Percentiles rank a stretch among this genome's conserved stretches.
phyloP scores from a whole-genome alignment of 2,329 filamentous ascomycete genomes.

The Endothia cerciana region DNA sequence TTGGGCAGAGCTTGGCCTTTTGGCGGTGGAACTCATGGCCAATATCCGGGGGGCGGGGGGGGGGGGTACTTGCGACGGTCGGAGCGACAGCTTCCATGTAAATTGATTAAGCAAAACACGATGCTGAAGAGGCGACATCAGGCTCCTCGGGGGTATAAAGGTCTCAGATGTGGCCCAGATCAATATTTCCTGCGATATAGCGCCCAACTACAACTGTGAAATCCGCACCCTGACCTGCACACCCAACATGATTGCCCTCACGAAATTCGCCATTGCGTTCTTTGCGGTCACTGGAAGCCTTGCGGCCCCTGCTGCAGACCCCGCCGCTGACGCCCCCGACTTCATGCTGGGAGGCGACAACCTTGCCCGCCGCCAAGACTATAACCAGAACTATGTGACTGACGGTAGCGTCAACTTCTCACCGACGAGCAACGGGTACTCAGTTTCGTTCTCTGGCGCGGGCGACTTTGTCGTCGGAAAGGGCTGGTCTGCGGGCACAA shows the following conservation, averaged over 20 bases:
- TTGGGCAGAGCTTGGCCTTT: neutral
- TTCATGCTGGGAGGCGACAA: slow-evolving; percentile 35
- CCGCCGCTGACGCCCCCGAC: slow-evolving; percentile 33
- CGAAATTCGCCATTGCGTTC: slow-evolving; percentile 32
- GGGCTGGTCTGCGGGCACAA: slow-evolving; percentile 58
- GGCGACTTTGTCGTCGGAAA: slow-evolving; percentile 63
- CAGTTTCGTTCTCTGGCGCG: slow-evolving; percentile 46
- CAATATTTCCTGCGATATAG: neutral
- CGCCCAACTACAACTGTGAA: neutral
- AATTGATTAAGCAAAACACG: neutral
- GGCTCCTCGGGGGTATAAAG: neutral
- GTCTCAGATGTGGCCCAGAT: neutral
- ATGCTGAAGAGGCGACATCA: neutral
- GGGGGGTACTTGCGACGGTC: too few relatives aligned
- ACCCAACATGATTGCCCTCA: slow-evolving; percentile 34
- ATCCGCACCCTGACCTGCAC: neutral
- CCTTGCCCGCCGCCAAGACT: slow-evolving; percentile 39
- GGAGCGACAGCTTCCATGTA: slow-evolving; percentile 4
- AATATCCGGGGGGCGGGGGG: too few relatives aligned
- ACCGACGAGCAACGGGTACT: slow-evolving; percentile 41
- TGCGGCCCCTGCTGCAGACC: slow-evolving; percentile 32
- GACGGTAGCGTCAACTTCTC: slow-evolving; percentile 41
- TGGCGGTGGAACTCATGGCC: neutral
- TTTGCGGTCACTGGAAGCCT: slow-evolving; percentile 33
- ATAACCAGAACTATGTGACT: slow-evolving; percentile 48